These are phyloP conservation scores for Fusarium sp. DNA, from an alignment of 2,329 filamentous ascomycete species.

Conservation along the genomic window DNA sequence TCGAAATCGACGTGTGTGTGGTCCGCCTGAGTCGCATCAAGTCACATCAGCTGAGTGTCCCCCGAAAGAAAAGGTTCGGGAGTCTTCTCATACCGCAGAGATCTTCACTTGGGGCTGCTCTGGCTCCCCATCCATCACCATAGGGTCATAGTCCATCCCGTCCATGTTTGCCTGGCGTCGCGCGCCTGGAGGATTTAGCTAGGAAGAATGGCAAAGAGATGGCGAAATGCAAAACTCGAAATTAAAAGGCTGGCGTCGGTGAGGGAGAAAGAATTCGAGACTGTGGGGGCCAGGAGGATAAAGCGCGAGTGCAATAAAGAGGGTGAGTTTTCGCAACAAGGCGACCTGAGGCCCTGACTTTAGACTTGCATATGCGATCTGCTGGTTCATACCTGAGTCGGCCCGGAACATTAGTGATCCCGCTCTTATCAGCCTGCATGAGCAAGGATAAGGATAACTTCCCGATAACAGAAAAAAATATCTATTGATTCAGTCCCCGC, in stretches of 20 bases:
- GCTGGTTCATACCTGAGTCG: constrained; percentile 27
- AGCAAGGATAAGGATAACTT: constrained; percentile 4
- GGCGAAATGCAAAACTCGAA: neutral
- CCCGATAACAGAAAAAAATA: constrained; percentile 52
- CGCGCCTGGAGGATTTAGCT: constrained; percentile 21
- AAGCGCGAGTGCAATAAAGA: constrained; percentile 20
- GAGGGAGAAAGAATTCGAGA: neutral
- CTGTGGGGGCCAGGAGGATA: constrained; percentile 1
- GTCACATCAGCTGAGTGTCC: constrained; percentile 40
- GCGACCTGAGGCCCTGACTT: constrained; percentile 35
- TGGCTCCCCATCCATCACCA: constrained; percentile 71
- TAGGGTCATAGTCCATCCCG: constrained; percentile 71
- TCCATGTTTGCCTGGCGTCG: constrained; percentile 52
- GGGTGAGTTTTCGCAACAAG: constrained; percentile 44
- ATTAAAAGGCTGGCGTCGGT: neutral
- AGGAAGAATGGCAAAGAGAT: constrained; percentile 13
- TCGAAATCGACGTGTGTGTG: constrained; percentile 89
- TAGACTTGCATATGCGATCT: constrained; percentile 41
- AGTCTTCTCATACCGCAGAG: constrained; percentile 63
- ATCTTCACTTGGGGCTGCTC: constrained; percentile 71
- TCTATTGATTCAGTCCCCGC: constrained; percentile 42
- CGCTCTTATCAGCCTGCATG: constrained; percentile 48
- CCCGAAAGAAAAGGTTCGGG: constrained; percentile 12
- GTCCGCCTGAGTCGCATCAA: constrained; percentile 72
- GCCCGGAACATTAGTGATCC: constrained; percentile 52